These are phyloP conservation scores for Populus hybrid DNA, from an alignment of 441 rosid species.

Conservation along the genomic window DNA sequence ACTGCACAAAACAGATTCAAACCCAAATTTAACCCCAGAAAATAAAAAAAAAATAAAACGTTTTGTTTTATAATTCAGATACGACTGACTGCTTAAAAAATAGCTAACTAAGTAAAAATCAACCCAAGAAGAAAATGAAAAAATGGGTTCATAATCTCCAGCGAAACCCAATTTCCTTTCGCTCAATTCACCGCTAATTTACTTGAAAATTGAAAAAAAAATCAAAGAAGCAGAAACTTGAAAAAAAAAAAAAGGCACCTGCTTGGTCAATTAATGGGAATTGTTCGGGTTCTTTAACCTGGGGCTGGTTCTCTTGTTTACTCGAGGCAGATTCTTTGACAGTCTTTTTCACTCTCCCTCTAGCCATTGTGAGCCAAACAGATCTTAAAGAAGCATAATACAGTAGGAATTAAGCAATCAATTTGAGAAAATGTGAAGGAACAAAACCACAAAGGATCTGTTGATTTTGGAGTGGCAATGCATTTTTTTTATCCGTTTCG, in stretches of 20 bases:
- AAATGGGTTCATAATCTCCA: background rate
- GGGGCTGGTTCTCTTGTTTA: slow-evolving; percentile 14
- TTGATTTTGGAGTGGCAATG: background rate
- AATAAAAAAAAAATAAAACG: no score
- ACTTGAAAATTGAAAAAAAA: background rate
- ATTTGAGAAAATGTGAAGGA: background rate
- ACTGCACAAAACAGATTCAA: slow-evolving; percentile 1
- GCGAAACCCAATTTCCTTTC: background rate
- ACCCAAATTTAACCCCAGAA: background rate
- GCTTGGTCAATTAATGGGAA: slow-evolving; percentile 21
- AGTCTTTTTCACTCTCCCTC: slow-evolving; percentile 38
- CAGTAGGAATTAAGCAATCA: background rate
- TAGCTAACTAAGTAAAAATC: background rate
- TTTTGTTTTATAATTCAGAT: background rate
- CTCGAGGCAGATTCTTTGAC: slow-evolving; percentile 24
- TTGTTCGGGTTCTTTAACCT: slow-evolving; percentile 14
- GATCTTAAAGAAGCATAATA: background rate
- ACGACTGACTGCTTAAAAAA: background rate
- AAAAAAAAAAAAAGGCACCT: slow-evolving; percentile 22
- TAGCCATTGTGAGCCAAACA: slow-evolving; percentile 34
- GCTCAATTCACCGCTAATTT: background rate
- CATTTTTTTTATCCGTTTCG: background rate
- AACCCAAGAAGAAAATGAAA: background rate
- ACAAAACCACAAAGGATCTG: background rate
- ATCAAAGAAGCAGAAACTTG: background rate